Evolutionary conservation across 768 basidiomycete species (phyloP).

Genomic region (Suillus subaureus): DNA sequence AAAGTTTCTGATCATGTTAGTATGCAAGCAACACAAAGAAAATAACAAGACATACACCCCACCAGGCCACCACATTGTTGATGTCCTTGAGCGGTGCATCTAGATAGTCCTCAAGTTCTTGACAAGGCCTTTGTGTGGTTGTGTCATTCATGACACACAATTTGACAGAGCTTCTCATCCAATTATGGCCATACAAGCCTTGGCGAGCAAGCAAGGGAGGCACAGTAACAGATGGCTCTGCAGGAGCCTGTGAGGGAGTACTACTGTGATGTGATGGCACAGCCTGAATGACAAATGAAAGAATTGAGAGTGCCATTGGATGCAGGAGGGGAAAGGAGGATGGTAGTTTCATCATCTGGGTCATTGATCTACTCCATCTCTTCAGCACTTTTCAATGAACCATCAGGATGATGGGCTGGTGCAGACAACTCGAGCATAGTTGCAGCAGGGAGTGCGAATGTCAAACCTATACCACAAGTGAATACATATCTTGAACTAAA

Average conservation of each 20-base stretch:
- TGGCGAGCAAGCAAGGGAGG: neutral
- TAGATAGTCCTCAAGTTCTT: constrained; percentile 9
- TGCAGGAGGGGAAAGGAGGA: neutral
- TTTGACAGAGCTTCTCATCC: neutral
- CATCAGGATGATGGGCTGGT: neutral
- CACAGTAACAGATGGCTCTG: neutral
- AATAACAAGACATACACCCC: constrained; percentile 3
- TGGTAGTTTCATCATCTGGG: neutral
- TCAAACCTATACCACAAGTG: neutral
- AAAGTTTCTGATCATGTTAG: neutral
- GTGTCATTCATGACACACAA: neutral
- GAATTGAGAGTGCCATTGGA: neutral
- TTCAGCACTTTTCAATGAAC: neutral
- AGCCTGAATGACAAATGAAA: too few species aligned
- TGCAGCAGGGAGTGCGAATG: neutral
- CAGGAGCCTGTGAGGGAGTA: neutral
- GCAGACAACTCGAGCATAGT: neutral
- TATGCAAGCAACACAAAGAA: neutral
- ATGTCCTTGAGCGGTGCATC: constrained; percentile 4
- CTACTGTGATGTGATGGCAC: neutral
- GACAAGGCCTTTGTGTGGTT: neutral
- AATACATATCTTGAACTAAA: neutral
- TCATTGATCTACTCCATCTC: constrained; percentile 1
- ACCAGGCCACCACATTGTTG: constrained; percentile 8
- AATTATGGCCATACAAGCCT: neutral